phyloP scores from a whole-genome alignment of 2,329 filamentous ascomycete genomes.

The Aureobasidium sp. region DNA sequence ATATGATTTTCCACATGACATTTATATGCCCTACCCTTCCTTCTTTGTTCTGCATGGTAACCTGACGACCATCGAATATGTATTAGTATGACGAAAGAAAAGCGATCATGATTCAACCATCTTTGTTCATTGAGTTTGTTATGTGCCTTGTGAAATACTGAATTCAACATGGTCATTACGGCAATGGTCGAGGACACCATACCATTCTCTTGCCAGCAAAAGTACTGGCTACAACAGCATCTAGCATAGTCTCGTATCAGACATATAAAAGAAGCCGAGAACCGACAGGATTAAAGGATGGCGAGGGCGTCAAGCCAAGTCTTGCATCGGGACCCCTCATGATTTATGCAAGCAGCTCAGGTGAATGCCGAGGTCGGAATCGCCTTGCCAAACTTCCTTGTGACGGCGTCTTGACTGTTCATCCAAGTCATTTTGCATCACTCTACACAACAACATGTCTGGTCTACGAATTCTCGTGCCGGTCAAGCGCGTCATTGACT shows the following conservation, averaged over 20 bases:
- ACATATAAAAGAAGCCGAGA: not conserved
- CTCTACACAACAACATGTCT: conserved; percentile 1
- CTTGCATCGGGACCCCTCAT: not conserved
- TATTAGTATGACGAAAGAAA: conserved; percentile 16
- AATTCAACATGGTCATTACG: not conserved
- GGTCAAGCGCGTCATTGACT: conserved; percentile 53
- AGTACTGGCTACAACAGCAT: not conserved
- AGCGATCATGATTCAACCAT: conserved; percentile 8
- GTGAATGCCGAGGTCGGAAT: not conserved
- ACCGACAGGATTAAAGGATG: not conserved
- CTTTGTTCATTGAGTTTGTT: not conserved
- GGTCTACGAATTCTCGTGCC: conserved; percentile 49
- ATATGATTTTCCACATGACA: conserved; percentile 16
- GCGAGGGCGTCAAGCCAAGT: not conserved
- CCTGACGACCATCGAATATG: conserved; percentile 13
- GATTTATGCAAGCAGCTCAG: not conserved
- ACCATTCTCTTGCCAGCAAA: not conserved
- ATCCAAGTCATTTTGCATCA: not conserved
- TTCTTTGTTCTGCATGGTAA: conserved; percentile 6
- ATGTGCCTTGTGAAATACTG: not conserved
- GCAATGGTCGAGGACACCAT: not conserved
- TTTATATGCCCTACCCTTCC: conserved; percentile 13
- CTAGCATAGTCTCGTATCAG: not conserved
- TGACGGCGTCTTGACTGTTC: not conserved
- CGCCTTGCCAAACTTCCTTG: not conserved